Conservation (phyloP, 2,329 filamentous ascomycete species). For the Chaetomium olivaceum region DNA sequence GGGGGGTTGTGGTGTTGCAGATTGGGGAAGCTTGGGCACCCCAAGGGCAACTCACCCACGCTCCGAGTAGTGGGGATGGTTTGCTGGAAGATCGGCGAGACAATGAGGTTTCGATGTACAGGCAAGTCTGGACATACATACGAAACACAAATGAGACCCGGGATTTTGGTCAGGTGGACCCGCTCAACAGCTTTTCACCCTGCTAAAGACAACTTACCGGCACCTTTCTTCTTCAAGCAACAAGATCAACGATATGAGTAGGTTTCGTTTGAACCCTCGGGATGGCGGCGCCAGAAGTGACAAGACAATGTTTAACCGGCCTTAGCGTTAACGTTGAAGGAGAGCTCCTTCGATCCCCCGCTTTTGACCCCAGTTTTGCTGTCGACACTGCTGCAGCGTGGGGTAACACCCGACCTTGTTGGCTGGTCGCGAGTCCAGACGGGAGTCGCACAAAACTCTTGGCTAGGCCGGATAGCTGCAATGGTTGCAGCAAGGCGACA, state of each 20-base stretch:
- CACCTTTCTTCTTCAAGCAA: slow-evolving; percentile 9
- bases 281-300: background rate
- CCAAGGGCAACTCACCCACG: background rate
- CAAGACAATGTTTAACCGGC: slow-evolving; percentile 15
- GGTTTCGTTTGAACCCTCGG: background rate
- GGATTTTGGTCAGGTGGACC: slow-evolving; percentile 6
- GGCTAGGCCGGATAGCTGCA: slow-evolving; percentile 5
- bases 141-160: slow-evolving; percentile 2
- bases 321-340: background rate
- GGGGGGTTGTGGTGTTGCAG: slow-evolving; percentile 2
- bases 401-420: slow-evolving; percentile 10
- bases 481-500: slow-evolving; percentile 2
- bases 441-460: slow-evolving; percentile 13
- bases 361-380: background rate
- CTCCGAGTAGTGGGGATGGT: background rate
- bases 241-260: background rate
- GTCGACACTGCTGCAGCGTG: slow-evolving; percentile 6
- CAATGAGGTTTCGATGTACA: background rate
- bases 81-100: slow-evolving; percentile 1
- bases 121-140: too few species aligned
- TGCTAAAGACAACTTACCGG: background rate
- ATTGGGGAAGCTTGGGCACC: slow-evolving; percentile 9
- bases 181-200: background rate
- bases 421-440: background rate
- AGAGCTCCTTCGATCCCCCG: background rate